These are phyloP conservation scores for Glaciozyma martinii DNA, from an alignment of 768 basidiomycete species.

Conservation along the genomic window DNA sequence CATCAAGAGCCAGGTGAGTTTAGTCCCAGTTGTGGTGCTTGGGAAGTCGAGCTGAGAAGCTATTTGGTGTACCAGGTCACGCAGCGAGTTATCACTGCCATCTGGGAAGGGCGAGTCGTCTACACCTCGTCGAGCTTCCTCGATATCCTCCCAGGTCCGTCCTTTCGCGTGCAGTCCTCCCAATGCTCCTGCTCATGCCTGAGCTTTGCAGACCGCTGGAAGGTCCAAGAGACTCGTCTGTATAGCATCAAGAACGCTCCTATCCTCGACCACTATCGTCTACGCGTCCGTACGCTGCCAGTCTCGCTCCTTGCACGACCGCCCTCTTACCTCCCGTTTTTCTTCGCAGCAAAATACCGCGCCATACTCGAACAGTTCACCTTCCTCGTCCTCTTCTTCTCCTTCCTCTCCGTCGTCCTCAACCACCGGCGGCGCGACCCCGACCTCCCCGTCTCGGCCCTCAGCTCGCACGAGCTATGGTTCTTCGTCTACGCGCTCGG, in stretches of 20 bases:
- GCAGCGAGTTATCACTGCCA: constrained; percentile 33
- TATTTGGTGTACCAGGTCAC: not conserved
- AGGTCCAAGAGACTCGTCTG: constrained; percentile 41
- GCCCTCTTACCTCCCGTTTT: not conserved
- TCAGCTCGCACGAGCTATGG: constrained; percentile 18
- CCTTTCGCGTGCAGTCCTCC: not conserved
- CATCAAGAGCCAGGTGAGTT: constrained; percentile 40
- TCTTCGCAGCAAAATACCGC: constrained; percentile 18
- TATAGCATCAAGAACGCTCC: constrained; percentile 44
- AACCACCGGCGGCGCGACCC: constrained; percentile 22
- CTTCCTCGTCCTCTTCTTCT: constrained; percentile 28
- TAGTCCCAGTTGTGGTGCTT: not conserved
- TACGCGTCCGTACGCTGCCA: constrained; percentile 4
- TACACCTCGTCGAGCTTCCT: constrained; percentile 41
- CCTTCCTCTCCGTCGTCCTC: constrained; percentile 29
- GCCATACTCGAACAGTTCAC: constrained; percentile 17
- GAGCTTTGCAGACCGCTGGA: constrained; percentile 38
- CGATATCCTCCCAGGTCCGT: constrained; percentile 18
- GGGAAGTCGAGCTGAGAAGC: not conserved
- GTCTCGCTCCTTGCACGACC: not conserved
- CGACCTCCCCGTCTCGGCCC: constrained; percentile 5
- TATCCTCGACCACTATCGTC: constrained; percentile 33
- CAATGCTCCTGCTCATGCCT: not conserved
- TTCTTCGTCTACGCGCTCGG: constrained; percentile 32
- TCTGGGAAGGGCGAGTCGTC: constrained; percentile 41